Conservation (phyloP, 768 basidiomycete species). For the Suillus brevipes region DNA sequence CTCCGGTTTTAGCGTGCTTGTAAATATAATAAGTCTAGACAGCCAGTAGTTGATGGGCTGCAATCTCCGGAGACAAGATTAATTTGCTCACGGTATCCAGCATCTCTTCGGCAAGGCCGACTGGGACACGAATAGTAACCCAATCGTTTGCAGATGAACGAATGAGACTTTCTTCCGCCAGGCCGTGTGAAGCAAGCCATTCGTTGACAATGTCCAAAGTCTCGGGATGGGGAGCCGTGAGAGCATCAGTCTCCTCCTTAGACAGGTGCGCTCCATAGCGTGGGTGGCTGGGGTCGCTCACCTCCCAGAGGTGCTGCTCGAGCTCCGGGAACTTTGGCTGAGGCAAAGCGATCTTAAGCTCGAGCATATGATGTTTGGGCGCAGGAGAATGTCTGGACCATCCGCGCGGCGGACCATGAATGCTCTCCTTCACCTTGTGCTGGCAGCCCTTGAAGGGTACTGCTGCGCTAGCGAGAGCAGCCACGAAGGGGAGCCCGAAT, state of each 20-base stretch:
- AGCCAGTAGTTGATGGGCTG: not conserved
- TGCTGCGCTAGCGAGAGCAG: conserved; percentile 18
- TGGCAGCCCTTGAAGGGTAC: conserved; percentile 14
- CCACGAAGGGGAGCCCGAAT: conserved; percentile 3
- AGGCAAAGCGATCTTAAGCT: conserved; percentile 58
- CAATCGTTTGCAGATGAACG: conserved; percentile 72
- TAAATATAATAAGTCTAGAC: conserved; percentile 63
- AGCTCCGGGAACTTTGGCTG: conserved; percentile 51
- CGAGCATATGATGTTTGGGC: conserved; percentile 45
- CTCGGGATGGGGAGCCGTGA: conserved; percentile 57
- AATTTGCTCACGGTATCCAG: conserved; percentile 54
- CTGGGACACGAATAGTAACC: conserved; percentile 59
- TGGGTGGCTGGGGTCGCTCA: conserved; percentile 54
- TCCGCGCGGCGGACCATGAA: conserved; percentile 42
- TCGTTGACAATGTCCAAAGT: conserved; percentile 55
- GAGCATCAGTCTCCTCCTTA: conserved; percentile 62
- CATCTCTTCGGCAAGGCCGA: conserved; percentile 65
- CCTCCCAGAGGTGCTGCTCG: conserved; percentile 54
- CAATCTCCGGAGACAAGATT: not conserved
- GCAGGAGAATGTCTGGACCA: conserved; percentile 49
- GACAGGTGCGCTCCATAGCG: conserved; percentile 62
- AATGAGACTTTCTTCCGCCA: conserved; percentile 45
- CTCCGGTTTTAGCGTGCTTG: conserved; percentile 53
- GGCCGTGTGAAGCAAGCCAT: conserved; percentile 62
- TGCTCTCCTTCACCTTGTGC: conserved; percentile 49